Evolutionary conservation across 805 yeast genomes (phyloP), one percentile per base, ranked within the genome.

Genomic region (Sugiyamaella marilandica): DNA sequence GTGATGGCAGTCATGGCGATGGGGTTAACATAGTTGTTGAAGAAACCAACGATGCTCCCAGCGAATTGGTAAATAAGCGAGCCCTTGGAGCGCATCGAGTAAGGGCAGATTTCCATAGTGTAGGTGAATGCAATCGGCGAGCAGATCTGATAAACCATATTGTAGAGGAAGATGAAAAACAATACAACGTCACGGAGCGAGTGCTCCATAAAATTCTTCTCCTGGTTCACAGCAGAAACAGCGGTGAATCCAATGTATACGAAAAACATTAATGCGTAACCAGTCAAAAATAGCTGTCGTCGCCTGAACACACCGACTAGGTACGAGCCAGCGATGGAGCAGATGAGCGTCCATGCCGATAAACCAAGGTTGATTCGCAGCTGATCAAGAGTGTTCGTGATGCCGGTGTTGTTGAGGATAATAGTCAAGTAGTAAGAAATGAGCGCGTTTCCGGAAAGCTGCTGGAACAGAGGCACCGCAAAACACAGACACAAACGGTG

Each of bases 331-430:
- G 13, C 26, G 14, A 55, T 36, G 24, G 43, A 24, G 19, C 51
- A 29, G 18, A 41, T 16, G 19, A 53, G 24, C 10, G 51, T 39
- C 47, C 47, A 45, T 9, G 24, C 47, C 1, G 47, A 45, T 29
- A 37, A 32, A 21, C 53, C 51, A 76, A 49, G 54, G 29, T 52
- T 54, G 41, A 51, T 45, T 9, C 32, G 19, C 2, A 52, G 50
- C 49, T 58, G 53, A 29, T 33, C 47, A 2, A 56, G 47, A n/a
- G 53, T 55, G 16, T 32, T 14, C 13, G 78, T 77, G 61, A 80
- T 76, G 54, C 84, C 84, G 62, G 79, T 78, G 26, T 79, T 74
- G 55, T 68, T 62, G 57, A 81, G 71, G 16, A 81, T 83, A 59
- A 72, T 71, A 56, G 70, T 69, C 56, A 79, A 65, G 65, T 78